A percentile compares a stretch with the other conserved stretches of the same genome.
Conservation (phyloP, 2,329 filamentous ascomycete genomes). For the Monilinia fructigena region DNA sequence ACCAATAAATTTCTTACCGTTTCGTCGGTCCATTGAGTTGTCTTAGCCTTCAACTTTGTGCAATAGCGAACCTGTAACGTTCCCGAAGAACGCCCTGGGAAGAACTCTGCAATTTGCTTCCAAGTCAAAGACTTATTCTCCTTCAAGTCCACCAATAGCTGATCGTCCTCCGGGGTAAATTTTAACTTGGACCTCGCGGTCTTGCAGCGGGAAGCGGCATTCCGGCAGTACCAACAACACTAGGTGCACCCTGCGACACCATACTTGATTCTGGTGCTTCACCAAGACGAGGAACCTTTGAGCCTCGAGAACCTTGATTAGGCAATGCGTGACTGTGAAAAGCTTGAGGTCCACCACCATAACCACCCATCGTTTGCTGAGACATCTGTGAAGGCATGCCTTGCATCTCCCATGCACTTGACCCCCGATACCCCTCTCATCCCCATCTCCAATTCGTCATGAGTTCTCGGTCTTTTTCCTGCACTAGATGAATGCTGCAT, state of each 20-base stretch:
- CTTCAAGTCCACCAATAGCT: constrained; percentile 83
- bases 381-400: constrained; percentile 56
- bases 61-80: constrained; percentile 93
- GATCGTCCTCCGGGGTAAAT: constrained; percentile 90
- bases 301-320: constrained; percentile 63
- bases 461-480: constrained; percentile 51
- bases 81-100: constrained; percentile 84
- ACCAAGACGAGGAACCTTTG: constrained; percentile 65
- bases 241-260: constrained; percentile 63
- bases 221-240: constrained; percentile 78
- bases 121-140: constrained; percentile 93
- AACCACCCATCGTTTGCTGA: constrained; percentile 53
- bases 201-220: constrained; percentile 82
- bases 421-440: constrained; percentile 49
- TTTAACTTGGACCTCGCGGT: constrained; percentile 85
- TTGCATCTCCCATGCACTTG: constrained; percentile 42
- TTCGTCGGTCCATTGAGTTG: constrained; percentile 89
- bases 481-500: constrained; percentile 39
- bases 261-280: constrained; percentile 45
- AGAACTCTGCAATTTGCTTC: constrained; percentile 98
- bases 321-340: constrained; percentile 77
- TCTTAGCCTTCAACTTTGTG: constrained; percentile 92
- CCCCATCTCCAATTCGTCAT: constrained; percentile 53
- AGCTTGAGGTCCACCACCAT: constrained; percentile 43
- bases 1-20: constrained; percentile 62